Conservation (phyloP, 75 land plant species). For the Pinus taeda region DNA sequence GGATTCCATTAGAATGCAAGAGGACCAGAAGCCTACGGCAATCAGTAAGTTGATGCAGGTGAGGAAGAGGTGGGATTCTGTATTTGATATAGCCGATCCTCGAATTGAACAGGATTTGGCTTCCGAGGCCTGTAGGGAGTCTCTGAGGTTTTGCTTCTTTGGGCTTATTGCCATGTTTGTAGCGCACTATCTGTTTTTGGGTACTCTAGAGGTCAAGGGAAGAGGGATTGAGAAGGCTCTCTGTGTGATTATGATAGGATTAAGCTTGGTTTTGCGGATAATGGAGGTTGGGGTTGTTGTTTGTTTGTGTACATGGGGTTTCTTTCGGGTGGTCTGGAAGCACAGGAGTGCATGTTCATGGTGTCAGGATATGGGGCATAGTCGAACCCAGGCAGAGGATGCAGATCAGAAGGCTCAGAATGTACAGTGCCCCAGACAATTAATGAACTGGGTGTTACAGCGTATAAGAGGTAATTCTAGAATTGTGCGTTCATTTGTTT, state of each 20-base stretch:
- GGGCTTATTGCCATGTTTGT: not conserved
- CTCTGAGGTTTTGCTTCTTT: not conserved
- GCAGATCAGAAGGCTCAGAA: constrained; percentile 19
- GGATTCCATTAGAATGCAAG: too few species aligned
- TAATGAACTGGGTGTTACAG: too few species aligned
- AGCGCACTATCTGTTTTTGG: not conserved
- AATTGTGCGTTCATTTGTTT: not conserved
- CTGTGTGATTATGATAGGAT: not conserved
- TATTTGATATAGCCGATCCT: too few species aligned
- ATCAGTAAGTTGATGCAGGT: too few species aligned
- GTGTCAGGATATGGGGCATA: constrained; percentile 14
- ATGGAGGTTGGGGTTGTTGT: not conserved
- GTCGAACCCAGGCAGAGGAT: constrained; percentile 6
- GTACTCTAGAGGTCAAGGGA: not conserved
- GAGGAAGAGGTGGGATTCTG: too few species aligned
- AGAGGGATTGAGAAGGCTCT: too few species aligned
- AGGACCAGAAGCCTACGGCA: too few species aligned
- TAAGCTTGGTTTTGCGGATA: not conserved
- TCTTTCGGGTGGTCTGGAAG: not conserved
- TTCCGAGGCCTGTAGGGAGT: not conserved
- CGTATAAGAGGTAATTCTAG: too few species aligned
- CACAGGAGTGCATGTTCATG: not conserved
- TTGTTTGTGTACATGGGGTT: not conserved
- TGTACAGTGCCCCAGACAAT: constrained; percentile 10
- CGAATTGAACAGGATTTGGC: not conserved